Evolutionary conservation across 2,329 filamentous ascomycete genomes (phyloP).

Genomic region (Coniochaeta pulveracea): DNA sequence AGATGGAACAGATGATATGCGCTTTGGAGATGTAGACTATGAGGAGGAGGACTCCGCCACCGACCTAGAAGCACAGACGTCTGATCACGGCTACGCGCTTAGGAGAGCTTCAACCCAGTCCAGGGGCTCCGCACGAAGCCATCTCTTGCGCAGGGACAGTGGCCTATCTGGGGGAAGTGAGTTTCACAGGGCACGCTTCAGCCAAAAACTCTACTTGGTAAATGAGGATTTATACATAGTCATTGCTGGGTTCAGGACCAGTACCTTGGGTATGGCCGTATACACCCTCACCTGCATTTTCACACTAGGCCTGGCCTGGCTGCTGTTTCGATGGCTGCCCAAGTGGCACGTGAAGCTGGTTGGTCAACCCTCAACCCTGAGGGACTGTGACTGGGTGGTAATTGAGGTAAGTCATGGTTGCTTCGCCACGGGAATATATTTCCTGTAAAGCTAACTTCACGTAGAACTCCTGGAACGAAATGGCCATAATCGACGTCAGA

Average conservation of each 20-base stretch:
- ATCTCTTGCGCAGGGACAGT: constrained; percentile 64
- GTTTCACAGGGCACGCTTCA: constrained; percentile 52
- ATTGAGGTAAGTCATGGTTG: constrained; percentile 44
- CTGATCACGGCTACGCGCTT: constrained; percentile 33
- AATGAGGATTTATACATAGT: constrained; percentile 93
- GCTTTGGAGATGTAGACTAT: constrained; percentile 26
- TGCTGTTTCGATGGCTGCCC: constrained; percentile 83
- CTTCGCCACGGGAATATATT: background rate
- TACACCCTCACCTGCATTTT: constrained; percentile 62
- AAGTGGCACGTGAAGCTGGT: constrained; percentile 71
- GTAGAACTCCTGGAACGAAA: constrained; percentile 91
- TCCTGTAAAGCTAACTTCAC: background rate
- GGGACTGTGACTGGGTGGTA: constrained; percentile 79
- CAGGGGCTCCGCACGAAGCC: constrained; percentile 42
- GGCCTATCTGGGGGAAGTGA: constrained; percentile 56
- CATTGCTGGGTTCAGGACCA: constrained; percentile 82
- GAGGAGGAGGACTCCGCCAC: constrained; percentile 21
- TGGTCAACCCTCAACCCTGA: constrained; percentile 57
- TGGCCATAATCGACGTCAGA: constrained; percentile 62
- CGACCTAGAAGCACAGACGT: constrained; percentile 20
- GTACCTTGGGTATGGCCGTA: constrained; percentile 50
- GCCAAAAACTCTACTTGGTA: constrained; percentile 85
- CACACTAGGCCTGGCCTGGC: constrained; percentile 68
- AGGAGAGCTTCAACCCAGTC: constrained; percentile 53
- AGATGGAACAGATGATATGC: constrained; percentile 22